A percentile compares a stretch with the other conserved stretches of the same genome.
Evolutionary conservation across 805 yeast species (phyloP).

Genomic region (Ogataea philodendri): DNA sequence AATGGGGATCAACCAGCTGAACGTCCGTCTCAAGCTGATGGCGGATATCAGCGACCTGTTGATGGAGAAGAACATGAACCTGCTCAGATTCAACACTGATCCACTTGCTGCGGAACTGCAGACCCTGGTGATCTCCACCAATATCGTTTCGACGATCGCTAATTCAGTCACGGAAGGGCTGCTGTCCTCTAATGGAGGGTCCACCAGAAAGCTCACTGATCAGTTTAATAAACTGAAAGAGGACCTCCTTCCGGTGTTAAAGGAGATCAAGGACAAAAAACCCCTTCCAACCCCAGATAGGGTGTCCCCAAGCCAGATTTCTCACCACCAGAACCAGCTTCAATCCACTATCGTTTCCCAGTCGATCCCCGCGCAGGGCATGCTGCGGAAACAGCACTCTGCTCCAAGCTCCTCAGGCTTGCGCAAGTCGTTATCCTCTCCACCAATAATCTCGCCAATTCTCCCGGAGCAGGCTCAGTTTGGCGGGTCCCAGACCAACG

Average conservation of each 20-base stretch:
- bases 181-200: constrained; percentile 10
- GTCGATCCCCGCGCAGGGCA: constrained; percentile 12
- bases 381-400: constrained; percentile 10
- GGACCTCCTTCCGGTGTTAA: constrained; percentile 62
- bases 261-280: constrained; percentile 59
- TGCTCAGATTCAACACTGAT: constrained; percentile 20
- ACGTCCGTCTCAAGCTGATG: constrained; percentile 59
- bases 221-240: constrained; percentile 56
- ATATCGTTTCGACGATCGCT: constrained; percentile 23
- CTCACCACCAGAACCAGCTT: constrained; percentile 24
- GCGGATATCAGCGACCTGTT: constrained; percentile 56
- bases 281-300: constrained; percentile 63
- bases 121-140: constrained; percentile 26
- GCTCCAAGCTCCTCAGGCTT: constrained; percentile 7
- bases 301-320: constrained; percentile 15
- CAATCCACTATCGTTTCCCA: constrained; percentile 26
- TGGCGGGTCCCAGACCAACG: constrained; percentile 5
- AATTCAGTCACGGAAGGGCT: constrained; percentile 25
- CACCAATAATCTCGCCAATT: constrained; percentile 22
- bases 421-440: constrained; percentile 19
- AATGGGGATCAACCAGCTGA: constrained; percentile 56
- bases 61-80: constrained; percentile 30
- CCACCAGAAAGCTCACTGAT: constrained; percentile 44
- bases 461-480: constrained; percentile 14
- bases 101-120: constrained; percentile 29